These are phyloP conservation scores for Monilinia fructicola DNA, from an alignment of 2,329 filamentous ascomycete species.

Conservation along the genomic window DNA sequence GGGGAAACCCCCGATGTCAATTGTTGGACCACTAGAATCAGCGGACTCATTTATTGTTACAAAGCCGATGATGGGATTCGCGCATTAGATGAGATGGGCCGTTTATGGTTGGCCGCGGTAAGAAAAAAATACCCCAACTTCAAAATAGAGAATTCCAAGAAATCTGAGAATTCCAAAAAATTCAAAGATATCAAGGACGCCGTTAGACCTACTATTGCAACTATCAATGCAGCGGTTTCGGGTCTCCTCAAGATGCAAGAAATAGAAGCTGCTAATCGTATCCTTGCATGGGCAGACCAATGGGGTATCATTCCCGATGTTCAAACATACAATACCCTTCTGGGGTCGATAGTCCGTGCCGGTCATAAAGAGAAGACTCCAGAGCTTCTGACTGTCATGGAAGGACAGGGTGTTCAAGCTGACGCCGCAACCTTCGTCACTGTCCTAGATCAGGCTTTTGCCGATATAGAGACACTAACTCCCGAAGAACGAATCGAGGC, in stretches of 20 bases:
- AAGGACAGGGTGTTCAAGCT: constrained; percentile 51
- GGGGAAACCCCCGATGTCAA: constrained; percentile 60
- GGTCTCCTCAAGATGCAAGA: constrained; percentile 56
- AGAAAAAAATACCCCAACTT: constrained; percentile 30
- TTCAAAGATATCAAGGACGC: constrained; percentile 42
- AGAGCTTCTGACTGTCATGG: constrained; percentile 60
- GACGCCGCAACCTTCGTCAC: constrained; percentile 73
- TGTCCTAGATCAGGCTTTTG: constrained; percentile 61
- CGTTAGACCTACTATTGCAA: constrained; percentile 60
- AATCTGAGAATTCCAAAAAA: constrained; percentile 35
- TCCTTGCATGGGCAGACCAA: constrained; percentile 51
- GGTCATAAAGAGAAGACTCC: constrained; percentile 51
- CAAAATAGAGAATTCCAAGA: constrained; percentile 29
- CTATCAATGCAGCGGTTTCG: constrained; percentile 69
- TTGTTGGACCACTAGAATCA: constrained; percentile 71
- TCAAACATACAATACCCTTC: constrained; percentile 64
- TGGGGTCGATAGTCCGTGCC: constrained; percentile 57
- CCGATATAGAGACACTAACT: constrained; percentile 44
- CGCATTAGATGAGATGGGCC: constrained; percentile 66
- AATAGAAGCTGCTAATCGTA: constrained; percentile 49
- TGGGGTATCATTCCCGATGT: constrained; percentile 49
- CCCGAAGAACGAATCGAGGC: constrained; percentile 51
- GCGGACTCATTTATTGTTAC: constrained; percentile 60
- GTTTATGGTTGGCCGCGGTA: constrained; percentile 50
- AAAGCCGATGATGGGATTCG: constrained; percentile 56